phyloP scores from a whole-genome alignment of 805 yeast species.

The Priceomyces medius region DNA sequence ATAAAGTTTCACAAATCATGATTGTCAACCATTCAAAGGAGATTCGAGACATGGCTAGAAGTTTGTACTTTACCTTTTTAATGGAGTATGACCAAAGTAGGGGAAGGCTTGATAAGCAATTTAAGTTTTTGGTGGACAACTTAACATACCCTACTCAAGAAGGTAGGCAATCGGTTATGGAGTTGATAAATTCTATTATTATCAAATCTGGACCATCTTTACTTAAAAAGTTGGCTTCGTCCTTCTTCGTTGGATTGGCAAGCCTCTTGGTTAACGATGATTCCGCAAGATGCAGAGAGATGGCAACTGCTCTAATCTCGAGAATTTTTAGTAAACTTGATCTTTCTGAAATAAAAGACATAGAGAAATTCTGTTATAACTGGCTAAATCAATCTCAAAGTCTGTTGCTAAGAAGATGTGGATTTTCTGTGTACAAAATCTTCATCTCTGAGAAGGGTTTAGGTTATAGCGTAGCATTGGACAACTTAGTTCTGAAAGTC shows the following conservation, averaged over 20 bases:
- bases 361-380: conserved; percentile 46
- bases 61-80: conserved; percentile 77
- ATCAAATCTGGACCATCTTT: conserved; percentile 62
- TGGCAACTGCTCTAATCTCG: conserved; percentile 65
- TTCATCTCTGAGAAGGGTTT: conserved; percentile 50
- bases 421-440: conserved; percentile 69
- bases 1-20: conserved; percentile 77
- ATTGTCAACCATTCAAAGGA: conserved; percentile 82
- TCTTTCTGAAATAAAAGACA: conserved; percentile 26
- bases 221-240: conserved; percentile 58
- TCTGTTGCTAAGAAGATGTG: conserved; percentile 61
- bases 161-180: conserved; percentile 91
- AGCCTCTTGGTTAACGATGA: conserved; percentile 78
- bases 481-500: conserved; percentile 31
- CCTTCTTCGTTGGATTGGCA: conserved; percentile 81
- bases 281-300: conserved; percentile 75
- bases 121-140: conserved; percentile 76
- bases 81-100: conserved; percentile 95
- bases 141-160: conserved; percentile 78
- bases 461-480: conserved; percentile 37
- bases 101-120: conserved; percentile 78
- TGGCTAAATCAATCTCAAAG: conserved; percentile 66
- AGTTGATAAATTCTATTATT: conserved; percentile 69
- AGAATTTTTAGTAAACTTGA: conserved; percentile 53
- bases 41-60: conserved; percentile 80